These are phyloP conservation scores for Cryptococcus sp. DNA, from an alignment of 1,284 basidiomycete species.

Conservation along the genomic window DNA sequence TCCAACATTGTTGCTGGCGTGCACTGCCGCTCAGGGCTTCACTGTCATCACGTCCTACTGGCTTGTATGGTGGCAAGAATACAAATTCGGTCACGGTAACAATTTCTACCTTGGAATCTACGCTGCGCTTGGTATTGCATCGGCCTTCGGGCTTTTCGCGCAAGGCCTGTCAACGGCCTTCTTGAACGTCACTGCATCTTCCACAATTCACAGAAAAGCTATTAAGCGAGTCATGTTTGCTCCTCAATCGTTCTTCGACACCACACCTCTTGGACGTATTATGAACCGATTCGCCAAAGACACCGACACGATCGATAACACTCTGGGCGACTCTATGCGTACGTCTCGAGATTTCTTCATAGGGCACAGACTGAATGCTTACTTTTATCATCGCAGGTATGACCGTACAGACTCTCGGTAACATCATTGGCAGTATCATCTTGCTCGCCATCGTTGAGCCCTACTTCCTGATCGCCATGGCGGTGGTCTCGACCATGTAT, in stretches of 20 bases:
- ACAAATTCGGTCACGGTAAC: conserved; percentile 46
- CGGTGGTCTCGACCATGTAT: conserved; percentile 60
- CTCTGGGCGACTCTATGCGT: conserved; percentile 68
- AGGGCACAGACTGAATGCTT: too few species aligned
- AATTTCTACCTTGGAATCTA: conserved; percentile 61
- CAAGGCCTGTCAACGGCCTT: conserved; percentile 57
- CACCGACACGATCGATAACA: conserved; percentile 82
- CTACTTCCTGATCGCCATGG: conserved; percentile 78
- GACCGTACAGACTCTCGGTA: conserved; percentile 56
- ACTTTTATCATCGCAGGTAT: conserved; percentile 48
- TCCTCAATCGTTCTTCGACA: conserved; percentile 88
- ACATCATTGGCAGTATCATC: conserved; percentile 61
- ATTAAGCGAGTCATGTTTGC: conserved; percentile 67
- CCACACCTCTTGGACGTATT: conserved; percentile 85
- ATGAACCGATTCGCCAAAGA: conserved; percentile 57
- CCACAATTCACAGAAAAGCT: conserved; percentile 59
- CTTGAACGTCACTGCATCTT: conserved; percentile 66
- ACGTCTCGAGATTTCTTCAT: too few species aligned
- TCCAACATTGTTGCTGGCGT: conserved; percentile 55
- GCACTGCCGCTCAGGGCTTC: conserved; percentile 47
- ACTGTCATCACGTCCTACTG: conserved; percentile 55
- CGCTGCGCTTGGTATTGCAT: conserved; percentile 58
- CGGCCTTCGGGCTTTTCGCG: conserved; percentile 58
- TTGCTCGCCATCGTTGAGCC: conserved; percentile 74
- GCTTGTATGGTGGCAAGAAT: conserved; percentile 74